Base-by-base conservation (phyloP, 768 basidiomycete genomes). In the Rubroboletus satanas region DNA sequence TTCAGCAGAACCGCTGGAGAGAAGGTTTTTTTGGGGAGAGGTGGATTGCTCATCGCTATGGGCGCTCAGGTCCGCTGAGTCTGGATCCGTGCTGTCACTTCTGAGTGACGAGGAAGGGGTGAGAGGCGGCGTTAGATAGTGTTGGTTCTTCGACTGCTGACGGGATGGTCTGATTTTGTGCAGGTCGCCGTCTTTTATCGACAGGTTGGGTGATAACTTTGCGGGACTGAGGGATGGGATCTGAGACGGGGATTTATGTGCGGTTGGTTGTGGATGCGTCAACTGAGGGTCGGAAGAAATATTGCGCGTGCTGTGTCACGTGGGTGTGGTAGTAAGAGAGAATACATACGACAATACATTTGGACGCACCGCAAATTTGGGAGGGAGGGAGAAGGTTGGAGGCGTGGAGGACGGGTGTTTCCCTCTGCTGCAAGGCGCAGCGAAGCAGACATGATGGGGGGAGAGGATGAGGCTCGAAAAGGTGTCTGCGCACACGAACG, bases 321-420 rank as follows among this genome's bases (percentile, higher is more conserved):
- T 69, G 65, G 52, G 31, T 55, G 61, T 49, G 45, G 42, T 35
- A 56, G 54, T 45, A 23, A 66, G 57, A 46, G 45, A 50, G 45
- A 26, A 47, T 14, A 42, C 1, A 35, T 7, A 45, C 14, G 48
- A 42, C 4, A 15, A 18, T 11, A 55, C 28, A 15, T 11, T 10
- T 6, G 38, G 35, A 66, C 76, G 54, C 45, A 85, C 85, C 84
- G 81, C 58, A 88, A 75, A 66, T 87, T 87, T 9, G 87, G 87
- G 61, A 87, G 75, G 12, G 87, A 88, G 9, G 85, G 85, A 6
- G 85, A 83, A 49, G 82, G 81, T 51, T 83, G 83, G 36, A 84
- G 74, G 43, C 80, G 79, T 17, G 78, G 75, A 45, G 78, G 78
- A 58, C 75, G 75, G 29, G 56, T 39, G 47, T 26, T 48, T 47